Conservation (phyloP, 2,329 filamentous ascomycete genomes). For the Aquanectria penicillioides region DNA sequence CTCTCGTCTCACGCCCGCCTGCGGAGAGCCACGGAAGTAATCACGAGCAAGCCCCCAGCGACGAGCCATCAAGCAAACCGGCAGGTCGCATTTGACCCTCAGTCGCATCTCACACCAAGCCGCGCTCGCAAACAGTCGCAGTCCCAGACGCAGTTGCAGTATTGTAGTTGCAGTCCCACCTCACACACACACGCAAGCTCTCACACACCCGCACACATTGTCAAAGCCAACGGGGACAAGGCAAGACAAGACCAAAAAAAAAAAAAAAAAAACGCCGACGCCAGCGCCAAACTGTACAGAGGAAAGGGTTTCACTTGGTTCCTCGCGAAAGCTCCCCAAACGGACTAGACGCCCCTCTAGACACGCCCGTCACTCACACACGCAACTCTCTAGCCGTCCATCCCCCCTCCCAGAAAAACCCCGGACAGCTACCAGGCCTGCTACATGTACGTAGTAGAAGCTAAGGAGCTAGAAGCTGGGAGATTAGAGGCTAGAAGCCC, state of each 20-base stretch:
- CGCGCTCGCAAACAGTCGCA: neutral
- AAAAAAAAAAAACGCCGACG: conserved; percentile 3
- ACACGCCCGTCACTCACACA: neutral
- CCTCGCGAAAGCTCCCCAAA: conserved; percentile 5
- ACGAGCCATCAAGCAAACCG: neutral
- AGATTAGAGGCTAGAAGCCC: conserved; percentile 19
- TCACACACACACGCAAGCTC: neutral
- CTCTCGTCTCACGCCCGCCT: neutral
- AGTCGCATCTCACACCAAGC: neutral
- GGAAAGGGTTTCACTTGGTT: neutral
- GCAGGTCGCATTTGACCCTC: neutral
- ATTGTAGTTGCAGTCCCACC: conserved; percentile 8
- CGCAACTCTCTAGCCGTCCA: neutral
- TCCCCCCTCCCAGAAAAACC: neutral
- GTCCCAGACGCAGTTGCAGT: conserved; percentile 4
- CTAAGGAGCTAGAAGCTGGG: conserved; percentile 15
- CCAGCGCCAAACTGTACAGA: neutral
- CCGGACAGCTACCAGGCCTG: too few species aligned
- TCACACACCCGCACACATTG: neutral
- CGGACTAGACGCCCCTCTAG: conserved; percentile 1
- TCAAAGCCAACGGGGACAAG: too few species aligned
- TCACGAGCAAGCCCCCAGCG: neutral
- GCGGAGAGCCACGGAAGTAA: too few species aligned
- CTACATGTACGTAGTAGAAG: neutral
- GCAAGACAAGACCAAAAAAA: too few species aligned